Evolutionary conservation across 2,329 filamentous ascomycete genomes (phyloP).

Genomic region (Keithomyces neogunnii): DNA sequence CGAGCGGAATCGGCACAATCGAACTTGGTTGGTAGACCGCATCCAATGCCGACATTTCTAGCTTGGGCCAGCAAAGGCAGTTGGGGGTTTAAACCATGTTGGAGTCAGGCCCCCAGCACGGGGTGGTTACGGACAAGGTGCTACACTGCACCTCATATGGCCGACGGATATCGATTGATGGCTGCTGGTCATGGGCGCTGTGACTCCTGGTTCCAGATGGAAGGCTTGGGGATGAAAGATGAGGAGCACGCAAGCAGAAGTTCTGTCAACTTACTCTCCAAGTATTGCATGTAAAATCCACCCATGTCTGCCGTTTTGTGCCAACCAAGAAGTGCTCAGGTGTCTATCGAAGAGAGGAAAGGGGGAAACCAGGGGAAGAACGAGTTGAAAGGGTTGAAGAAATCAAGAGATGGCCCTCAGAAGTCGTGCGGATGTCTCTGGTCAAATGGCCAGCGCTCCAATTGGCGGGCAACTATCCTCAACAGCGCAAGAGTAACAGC

Average conservation of each 20-base stretch:
- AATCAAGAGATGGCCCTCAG: slow-evolving; percentile 11
- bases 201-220: background rate
- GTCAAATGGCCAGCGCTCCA: background rate
- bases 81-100: background rate
- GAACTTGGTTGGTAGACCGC: background rate
- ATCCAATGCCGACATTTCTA: background rate
- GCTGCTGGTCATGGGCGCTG: background rate
- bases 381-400: slow-evolving; percentile 10
- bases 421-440: background rate
- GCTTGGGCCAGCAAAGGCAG: background rate
- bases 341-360: slow-evolving; percentile 1
- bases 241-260: slow-evolving; percentile 6
- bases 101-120: background rate
- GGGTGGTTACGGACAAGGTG: background rate
- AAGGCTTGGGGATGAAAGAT: background rate
- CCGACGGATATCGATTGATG: background rate
- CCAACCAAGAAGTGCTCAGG: slow-evolving; percentile 15
- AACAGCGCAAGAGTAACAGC: background rate
- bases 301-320: slow-evolving; percentile 38
- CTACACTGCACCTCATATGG: background rate
- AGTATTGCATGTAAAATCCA: slow-evolving; percentile 64
- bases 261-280: slow-evolving; percentile 56
- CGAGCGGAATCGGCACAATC: background rate
- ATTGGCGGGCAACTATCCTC: background rate
- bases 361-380: background rate